Evolutionary conservation across 306 rosid genomes (phyloP), one percentile per base, ranked within the genome.

Genomic region (Cajanus cajan): DNA sequence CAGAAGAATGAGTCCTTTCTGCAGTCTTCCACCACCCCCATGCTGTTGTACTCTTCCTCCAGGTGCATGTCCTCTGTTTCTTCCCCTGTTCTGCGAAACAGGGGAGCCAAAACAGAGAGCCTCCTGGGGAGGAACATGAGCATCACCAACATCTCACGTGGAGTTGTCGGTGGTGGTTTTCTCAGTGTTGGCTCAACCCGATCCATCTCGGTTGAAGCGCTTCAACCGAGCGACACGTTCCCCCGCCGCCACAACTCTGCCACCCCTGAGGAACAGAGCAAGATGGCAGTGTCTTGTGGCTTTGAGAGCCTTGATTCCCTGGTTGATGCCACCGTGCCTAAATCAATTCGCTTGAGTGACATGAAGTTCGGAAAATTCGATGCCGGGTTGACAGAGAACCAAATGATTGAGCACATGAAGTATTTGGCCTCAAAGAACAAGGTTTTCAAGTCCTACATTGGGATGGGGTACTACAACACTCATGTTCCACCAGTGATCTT

Each of bases 241-340:
- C 83, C 99, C 0, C 87, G 98, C 12, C 96, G 99, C 76, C 99
- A 96, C 68, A 96, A 96, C 96, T 96, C 99, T 4, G 98, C 94
- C 8, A 90, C 98, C 36, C 93, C 92, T 0, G 94, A 90, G 13
- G 98, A 96, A 61, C 99, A 93, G 66, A 68, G 79, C 67, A 91
- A 88, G 74, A 93, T 93, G 99, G 90, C 99, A 1, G 76, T 71
- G 61, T 31, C 86, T 0, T 83, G 89, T 14, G 99, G 99, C 0
- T 96, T 91, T 31, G 82, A 83, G 16, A 58, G 61, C 45, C 90
- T 93, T 4, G 94, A 91, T 54, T 82, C 94, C 5, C 97, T 96
- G 7, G 86, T 96, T 0, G 97, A 93, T 12, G 97, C 97, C 10
- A 96, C 99, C 0, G 99, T 96, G 4, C 98, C 99, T 0, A 91